Base-by-base conservation (phyloP, 164 flowering plant species). In the Buxus sempervirens region DNA sequence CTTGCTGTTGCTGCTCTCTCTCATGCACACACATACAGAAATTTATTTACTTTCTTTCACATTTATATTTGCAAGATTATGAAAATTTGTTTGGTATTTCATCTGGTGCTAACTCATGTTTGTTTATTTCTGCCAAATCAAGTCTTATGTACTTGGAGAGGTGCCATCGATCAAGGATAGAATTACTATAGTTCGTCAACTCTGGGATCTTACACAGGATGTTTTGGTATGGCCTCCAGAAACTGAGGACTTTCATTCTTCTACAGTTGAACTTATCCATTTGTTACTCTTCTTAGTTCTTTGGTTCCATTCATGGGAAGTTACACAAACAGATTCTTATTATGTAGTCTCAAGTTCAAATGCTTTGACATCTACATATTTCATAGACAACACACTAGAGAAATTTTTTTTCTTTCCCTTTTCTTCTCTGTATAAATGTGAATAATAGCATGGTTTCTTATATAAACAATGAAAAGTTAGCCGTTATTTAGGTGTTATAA, bases 111-210 rank as follows among this genome's bases (percentile, higher is more conserved):
- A 60, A 60, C 15, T 70, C 12, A 20, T 49, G 48, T 21, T 71
- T 58, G 48, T 70, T 78, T n/a, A 67, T 62, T 76, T 53, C 63
- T 64, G 15, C 55, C 70, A 69, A 66, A 25, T 76, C 76, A 76
- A 96, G 99, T 96, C 99, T 5, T 96, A 93, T 78, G 99, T 96
- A 62, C 96, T 96, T 67, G 99, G 99, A 60, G 99, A 96, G 82
- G 85, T 96, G 60, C 96, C 97, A 42, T 93, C 97, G 32, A 59
- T 87, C 59, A 80, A 87, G 76, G 99, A 93, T 70, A 85, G 96
- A 72, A 82, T 93, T 38, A 85, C 99, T 38, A 69, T 85, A 10
- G 91, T 89, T 65, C 96, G 98, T 66, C 99, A 96, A 66, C 99
- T 96, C 72, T 96, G 98, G 99, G 86, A 86, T 71, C 96, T 93